A percentile compares a stretch with the other conserved stretches of the same genome.
phyloP scores from a whole-genome alignment of 2,329 filamentous ascomycete species.

The Trichoderma koningiopsis region DNA sequence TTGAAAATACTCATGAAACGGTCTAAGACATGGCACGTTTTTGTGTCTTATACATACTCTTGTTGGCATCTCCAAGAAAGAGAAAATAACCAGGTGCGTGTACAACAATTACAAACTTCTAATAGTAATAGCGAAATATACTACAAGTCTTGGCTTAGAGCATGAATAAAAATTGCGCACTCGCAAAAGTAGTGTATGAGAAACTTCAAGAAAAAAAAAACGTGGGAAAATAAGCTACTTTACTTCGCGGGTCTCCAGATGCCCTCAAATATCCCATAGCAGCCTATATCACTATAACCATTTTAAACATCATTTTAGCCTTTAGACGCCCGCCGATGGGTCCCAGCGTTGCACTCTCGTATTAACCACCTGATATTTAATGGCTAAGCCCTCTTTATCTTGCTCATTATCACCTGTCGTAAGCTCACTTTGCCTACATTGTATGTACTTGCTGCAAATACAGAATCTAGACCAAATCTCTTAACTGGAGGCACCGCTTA shows the following conservation, averaged over 20 bases:
- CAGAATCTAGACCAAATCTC: neutral
- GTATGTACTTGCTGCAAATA: neutral
- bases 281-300: conserved; percentile 1
- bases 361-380: neutral
- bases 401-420: neutral
- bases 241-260: too few relatives aligned
- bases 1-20: neutral
- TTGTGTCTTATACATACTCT: neutral
- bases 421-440: neutral
- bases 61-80: neutral
- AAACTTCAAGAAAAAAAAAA: neutral
- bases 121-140: neutral
- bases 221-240: neutral
- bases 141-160: too few relatives aligned
- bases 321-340: neutral
- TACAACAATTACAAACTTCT: neutral
- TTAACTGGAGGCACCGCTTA: neutral
- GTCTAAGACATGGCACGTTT: neutral
- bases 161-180: neutral
- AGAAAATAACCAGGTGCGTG: neutral
- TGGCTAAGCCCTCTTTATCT: neutral
- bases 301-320: conserved; percentile 8
- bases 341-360: neutral
- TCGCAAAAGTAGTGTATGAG: neutral
- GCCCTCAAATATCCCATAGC: neutral